Percentiles rank a stretch among this genome's conserved stretches.
Conservation (phyloP, 2,329 filamentous ascomycete species). For the Phoma sp. region DNA sequence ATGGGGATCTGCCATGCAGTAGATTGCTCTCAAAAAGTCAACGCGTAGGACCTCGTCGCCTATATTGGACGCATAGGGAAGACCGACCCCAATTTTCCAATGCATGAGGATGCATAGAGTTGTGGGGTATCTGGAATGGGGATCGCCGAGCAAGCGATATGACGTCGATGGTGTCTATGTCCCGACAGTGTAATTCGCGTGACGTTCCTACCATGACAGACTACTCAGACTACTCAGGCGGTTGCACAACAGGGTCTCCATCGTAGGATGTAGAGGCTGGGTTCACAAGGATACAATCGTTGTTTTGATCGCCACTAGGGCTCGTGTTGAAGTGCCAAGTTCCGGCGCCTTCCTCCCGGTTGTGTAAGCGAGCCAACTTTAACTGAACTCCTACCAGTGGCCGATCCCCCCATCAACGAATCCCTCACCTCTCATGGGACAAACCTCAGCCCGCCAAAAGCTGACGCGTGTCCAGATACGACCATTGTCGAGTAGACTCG, state of each 20-base stretch:
- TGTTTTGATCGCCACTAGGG: neutral
- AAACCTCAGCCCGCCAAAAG: too few relatives aligned
- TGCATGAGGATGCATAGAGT: conserved; percentile 7
- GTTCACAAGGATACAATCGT: neutral
- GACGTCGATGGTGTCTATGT: neutral
- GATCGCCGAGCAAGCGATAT: neutral
- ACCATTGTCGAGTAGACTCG: neutral
- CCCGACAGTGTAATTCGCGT: neutral
- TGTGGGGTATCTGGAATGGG: conserved; percentile 2
- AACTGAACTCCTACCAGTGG: neutral
- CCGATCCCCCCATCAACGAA: neutral
- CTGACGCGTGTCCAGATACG: too few relatives aligned
- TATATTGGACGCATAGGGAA: conserved; percentile 1
- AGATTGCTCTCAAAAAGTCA: conserved; percentile 5
- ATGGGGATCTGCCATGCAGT: conserved; percentile 13
- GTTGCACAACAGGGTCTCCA: too few relatives aligned
- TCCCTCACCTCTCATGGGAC: neutral
- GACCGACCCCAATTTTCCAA: neutral
- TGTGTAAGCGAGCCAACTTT: conserved; percentile 5
- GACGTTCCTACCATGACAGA: neutral
- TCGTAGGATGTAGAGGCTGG: too few relatives aligned
- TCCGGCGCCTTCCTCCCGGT: conserved; percentile 5
- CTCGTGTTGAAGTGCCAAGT: neutral
- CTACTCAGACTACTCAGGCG: neutral
- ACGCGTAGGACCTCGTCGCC: neutral